A percentile compares a stretch with the other conserved stretches of the same genome.
These are phyloP conservation scores for Asterella californica DNA, from an alignment of 225 moss, liverwort and hornwort genomes.

Conservation along the genomic window DNA sequence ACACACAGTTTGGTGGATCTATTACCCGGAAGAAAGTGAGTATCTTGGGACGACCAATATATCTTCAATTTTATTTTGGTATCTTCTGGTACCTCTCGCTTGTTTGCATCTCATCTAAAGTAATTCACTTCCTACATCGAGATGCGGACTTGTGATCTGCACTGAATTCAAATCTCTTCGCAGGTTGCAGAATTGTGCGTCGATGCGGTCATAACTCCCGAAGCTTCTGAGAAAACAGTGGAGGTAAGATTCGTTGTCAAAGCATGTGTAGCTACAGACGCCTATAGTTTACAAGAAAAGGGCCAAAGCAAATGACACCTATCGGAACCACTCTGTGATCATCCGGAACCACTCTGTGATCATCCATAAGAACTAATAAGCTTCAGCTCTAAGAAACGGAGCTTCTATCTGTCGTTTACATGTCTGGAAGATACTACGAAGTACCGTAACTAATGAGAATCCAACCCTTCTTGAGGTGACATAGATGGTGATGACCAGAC, in stretches of 20 bases:
- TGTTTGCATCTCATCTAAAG: not conserved
- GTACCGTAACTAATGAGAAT: not conserved
- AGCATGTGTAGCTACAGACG: not conserved
- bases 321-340: not conserved
- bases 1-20: slow-evolving; percentile 68
- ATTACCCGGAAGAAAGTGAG: slow-evolving; percentile 75
- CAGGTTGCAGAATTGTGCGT: slow-evolving; percentile 82
- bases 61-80: not conserved
- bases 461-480: not conserved
- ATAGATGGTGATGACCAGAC: not conserved
- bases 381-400: not conserved
- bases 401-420: not conserved
- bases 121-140: not conserved
- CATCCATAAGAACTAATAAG: not conserved
- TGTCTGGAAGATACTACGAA: not conserved
- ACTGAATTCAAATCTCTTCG: not conserved
- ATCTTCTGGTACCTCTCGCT: not conserved
- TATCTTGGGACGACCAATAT: not conserved
- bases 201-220: slow-evolving; percentile 61
- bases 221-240: slow-evolving; percentile 78
- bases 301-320: not conserved
- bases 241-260: slow-evolving; percentile 47
- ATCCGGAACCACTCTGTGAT: not conserved
- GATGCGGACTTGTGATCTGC: not conserved
- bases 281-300: not conserved